phyloP scores from a whole-genome alignment of 805 yeast species.

The Priceomyces fermenticarens region DNA sequence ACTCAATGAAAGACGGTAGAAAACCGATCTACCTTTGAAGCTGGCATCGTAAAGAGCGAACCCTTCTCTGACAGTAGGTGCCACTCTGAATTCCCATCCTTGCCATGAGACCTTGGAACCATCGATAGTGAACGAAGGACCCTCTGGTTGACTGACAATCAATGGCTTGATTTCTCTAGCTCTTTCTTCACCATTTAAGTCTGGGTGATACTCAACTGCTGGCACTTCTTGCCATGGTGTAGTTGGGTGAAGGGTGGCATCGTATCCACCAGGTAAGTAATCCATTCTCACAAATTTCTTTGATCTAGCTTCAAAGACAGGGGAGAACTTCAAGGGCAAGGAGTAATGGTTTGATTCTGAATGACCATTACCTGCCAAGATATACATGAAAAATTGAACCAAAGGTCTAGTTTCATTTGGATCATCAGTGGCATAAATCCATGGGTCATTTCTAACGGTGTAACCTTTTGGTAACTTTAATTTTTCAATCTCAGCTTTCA shows the following conservation, averaged over 20 bases:
- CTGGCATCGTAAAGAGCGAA: slow-evolving; percentile 67
- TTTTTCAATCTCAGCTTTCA: slow-evolving; percentile 63
- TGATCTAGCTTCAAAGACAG: slow-evolving; percentile 64
- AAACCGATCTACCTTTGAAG: slow-evolving; percentile 73
- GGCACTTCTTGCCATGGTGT: slow-evolving; percentile 58
- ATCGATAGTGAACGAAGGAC: slow-evolving; percentile 62
- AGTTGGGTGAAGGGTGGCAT: slow-evolving; percentile 57
- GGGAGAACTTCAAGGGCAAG: slow-evolving; percentile 68
- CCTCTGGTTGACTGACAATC: slow-evolving; percentile 71
- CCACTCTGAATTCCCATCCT: slow-evolving; percentile 77
- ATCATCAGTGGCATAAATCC: slow-evolving; percentile 85
- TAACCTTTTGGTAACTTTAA: slow-evolving; percentile 58
- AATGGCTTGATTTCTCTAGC: slow-evolving; percentile 66
- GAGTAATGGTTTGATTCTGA: slow-evolving; percentile 75
- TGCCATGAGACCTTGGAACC: slow-evolving; percentile 72
- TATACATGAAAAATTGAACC: slow-evolving; percentile 73
- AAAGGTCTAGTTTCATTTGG: slow-evolving; percentile 57
- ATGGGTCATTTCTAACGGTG: slow-evolving; percentile 65
- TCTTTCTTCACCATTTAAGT: slow-evolving; percentile 51
- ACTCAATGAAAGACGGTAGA: slow-evolving; percentile 69
- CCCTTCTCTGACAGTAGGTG: slow-evolving; percentile 75
- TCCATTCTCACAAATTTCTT: slow-evolving; percentile 67
- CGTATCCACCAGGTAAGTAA: slow-evolving; percentile 69
- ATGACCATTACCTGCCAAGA: slow-evolving; percentile 60
- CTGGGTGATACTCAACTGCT: slow-evolving; percentile 72